These are phyloP conservation scores for Periglandula ipomoeae DNA, from an alignment of 2,329 filamentous ascomycete genomes.

Conservation along the genomic window DNA sequence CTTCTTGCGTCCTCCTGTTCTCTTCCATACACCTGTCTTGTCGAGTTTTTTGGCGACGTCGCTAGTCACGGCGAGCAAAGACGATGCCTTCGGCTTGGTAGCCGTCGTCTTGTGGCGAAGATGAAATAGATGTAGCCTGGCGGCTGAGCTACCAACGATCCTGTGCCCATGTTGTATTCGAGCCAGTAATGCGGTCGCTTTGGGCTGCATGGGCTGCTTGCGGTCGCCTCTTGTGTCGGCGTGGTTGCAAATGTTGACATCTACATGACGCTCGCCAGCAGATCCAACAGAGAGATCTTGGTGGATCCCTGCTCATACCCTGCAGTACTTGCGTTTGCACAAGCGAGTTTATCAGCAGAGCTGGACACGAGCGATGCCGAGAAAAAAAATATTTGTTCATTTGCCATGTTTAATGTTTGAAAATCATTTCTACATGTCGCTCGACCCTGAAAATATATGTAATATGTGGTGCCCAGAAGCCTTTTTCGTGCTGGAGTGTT, in stretches of 20 bases:
- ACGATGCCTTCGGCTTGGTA: conserved; percentile 5
- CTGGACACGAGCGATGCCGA: too few relatives aligned
- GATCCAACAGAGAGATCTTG: too few relatives aligned
- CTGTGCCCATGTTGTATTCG: conserved; percentile 3
- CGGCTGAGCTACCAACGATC: conserved; percentile 6
- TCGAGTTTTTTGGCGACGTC: conserved; percentile 17
- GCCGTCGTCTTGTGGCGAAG: conserved; percentile 7
- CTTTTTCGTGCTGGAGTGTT: too few relatives aligned
- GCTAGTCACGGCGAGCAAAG: conserved; percentile 11
- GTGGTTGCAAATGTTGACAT: background rate
- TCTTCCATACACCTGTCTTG: conserved; percentile 18
- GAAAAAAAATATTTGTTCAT: too few relatives aligned
- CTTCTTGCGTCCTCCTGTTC: conserved; percentile 10
- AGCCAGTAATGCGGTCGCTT: background rate
- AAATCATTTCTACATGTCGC: conserved; percentile 2
- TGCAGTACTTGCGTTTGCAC: too few relatives aligned
- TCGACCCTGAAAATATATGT: background rate
- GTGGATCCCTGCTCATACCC: background rate
- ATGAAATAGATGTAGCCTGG: conserved; percentile 4
- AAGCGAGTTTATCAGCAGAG: too few relatives aligned
- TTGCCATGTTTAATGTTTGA: background rate
- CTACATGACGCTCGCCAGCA: background rate
- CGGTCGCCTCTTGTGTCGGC: background rate
- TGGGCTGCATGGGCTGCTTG: background rate
- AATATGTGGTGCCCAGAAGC: too few relatives aligned